Conservation (phyloP, 345 rosid genomes). For the Triadica sebifera region DNA sequence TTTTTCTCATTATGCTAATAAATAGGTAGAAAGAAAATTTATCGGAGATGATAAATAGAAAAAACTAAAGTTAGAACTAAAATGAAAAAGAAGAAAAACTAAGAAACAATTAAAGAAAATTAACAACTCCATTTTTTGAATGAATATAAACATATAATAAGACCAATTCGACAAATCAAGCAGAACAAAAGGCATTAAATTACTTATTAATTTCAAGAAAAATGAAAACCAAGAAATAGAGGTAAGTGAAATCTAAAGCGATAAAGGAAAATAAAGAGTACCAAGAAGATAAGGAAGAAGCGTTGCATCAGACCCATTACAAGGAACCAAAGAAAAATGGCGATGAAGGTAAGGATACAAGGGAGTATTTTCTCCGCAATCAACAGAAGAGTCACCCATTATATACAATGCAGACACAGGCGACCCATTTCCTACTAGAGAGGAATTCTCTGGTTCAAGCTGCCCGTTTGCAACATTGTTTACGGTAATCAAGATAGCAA, state of each 20-base stretch:
- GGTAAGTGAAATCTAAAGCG: not conserved
- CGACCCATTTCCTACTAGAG: not conserved
- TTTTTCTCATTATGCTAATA: not conserved
- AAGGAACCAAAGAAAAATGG: conserved; percentile 54
- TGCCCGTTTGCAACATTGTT: not conserved
- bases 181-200: not conserved
- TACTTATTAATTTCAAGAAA: not conserved
- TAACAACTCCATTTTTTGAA: not conserved
- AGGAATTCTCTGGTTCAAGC: not conserved
- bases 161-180: not conserved
- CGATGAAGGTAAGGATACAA: conserved; percentile 51
- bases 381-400: conserved; percentile 70
- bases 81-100: not conserved
- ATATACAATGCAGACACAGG: conserved; percentile 43
- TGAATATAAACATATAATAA: not conserved
- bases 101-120: not conserved
- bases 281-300: conserved; percentile 64
- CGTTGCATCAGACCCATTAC: conserved; percentile 42
- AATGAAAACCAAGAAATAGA: not conserved
- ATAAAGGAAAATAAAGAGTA: conserved; percentile 17
- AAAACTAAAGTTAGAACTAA: not conserved
- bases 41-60: not conserved
- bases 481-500: conserved; percentile 1
- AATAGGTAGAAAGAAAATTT: not conserved
- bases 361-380: conserved; percentile 56